A percentile compares a stretch with the other conserved stretches of the same genome.
Evolutionary conservation across 2,329 filamentous ascomycete species (phyloP).

Genomic region (Macrophomina tecta): DNA sequence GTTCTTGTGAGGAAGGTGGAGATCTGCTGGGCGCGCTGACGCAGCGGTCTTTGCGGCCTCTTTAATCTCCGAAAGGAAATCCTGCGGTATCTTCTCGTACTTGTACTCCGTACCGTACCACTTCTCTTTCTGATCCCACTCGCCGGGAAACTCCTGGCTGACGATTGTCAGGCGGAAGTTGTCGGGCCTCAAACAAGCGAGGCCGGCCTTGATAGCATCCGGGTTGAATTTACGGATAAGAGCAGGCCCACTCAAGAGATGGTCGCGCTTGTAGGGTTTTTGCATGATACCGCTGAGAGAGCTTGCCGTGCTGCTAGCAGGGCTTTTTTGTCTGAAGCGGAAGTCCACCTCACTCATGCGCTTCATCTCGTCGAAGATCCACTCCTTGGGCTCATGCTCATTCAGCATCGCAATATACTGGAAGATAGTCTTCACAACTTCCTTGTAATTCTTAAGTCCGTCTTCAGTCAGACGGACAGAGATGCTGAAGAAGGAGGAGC

Average conservation of each 20-base stretch:
- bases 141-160: slow-evolving; percentile 81
- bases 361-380: slow-evolving; percentile 94
- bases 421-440: slow-evolving; percentile 84
- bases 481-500: slow-evolving; percentile 80
- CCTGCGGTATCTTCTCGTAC: slow-evolving; percentile 76
- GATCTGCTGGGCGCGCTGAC: slow-evolving; percentile 67
- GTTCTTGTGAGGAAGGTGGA: slow-evolving; percentile 91
- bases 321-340: slow-evolving; percentile 91
- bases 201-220: slow-evolving; percentile 73
- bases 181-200: slow-evolving; percentile 79
- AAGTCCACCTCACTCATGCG: slow-evolving; percentile 92
- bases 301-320: slow-evolving; percentile 87
- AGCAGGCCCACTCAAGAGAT: slow-evolving; percentile 80
- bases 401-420: slow-evolving; percentile 89
- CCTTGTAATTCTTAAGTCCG: slow-evolving; percentile 79
- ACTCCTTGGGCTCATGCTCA: slow-evolving; percentile 80
- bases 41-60: slow-evolving; percentile 65
- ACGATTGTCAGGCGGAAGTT: slow-evolving; percentile 87
- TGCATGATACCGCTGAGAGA: slow-evolving; percentile 88
- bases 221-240: slow-evolving; percentile 82
- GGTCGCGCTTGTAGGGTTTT: slow-evolving; percentile 82
- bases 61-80: slow-evolving; percentile 75
- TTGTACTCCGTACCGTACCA: slow-evolving; percentile 98
- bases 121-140: slow-evolving; percentile 87
- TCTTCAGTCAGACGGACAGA: slow-evolving; percentile 83